These are phyloP conservation scores for Hordeum pubiflorum DNA, from an alignment of 202 grass and related monocot species.

Conservation along the genomic window DNA sequence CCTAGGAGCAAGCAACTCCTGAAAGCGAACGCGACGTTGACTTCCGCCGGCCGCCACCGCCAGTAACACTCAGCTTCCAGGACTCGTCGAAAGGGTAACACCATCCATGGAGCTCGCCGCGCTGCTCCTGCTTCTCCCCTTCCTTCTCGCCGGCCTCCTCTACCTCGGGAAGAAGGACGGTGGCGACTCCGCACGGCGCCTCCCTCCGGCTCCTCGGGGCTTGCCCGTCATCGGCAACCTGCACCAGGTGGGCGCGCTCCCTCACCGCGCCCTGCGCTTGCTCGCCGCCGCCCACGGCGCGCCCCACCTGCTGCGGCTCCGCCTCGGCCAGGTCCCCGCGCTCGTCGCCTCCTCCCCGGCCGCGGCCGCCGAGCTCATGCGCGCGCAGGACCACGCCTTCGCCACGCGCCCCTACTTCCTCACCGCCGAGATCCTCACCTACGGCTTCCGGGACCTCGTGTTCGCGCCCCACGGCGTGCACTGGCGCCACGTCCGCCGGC, in stretches of 20 bases:
- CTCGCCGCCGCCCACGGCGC: slow-evolving; percentile 28
- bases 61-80: background rate
- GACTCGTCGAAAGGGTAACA: background rate
- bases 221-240: slow-evolving; percentile 70
- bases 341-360: slow-evolving; percentile 37
- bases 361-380: slow-evolving; percentile 39
- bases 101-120: slow-evolving; percentile 24
- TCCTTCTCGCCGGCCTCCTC: slow-evolving; percentile 21
- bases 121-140: slow-evolving; percentile 7
- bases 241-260: slow-evolving; percentile 52
- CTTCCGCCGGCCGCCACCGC: background rate
- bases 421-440: slow-evolving; percentile 33
- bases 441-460: slow-evolving; percentile 35
- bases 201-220: slow-evolving; percentile 23
- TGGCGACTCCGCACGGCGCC: background rate
- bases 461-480: slow-evolving; percentile 59
- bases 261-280: slow-evolving; percentile 32
- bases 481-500: slow-evolving; percentile 48
- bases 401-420: slow-evolving; percentile 30
- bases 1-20: background rate
- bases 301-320: background rate
- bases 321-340: too few relatives aligned
- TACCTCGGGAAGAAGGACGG: slow-evolving; percentile 1
- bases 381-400: slow-evolving; percentile 38
- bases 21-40: background rate